phyloP scores from a whole-genome alignment of 306 rosid species.

The Luffa aegyptiaca region DNA sequence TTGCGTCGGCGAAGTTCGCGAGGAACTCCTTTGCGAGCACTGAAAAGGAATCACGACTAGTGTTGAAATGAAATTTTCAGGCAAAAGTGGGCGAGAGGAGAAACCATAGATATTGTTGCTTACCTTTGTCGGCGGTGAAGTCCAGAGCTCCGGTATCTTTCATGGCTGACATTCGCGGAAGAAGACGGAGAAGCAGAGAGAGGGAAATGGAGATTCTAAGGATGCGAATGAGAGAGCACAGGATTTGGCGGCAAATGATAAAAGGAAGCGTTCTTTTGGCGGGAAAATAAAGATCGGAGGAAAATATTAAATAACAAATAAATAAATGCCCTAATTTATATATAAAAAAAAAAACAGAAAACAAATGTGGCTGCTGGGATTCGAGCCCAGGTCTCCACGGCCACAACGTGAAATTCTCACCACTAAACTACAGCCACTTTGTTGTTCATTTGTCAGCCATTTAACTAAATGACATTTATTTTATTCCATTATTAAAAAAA shows the following conservation, averaged over 20 bases:
- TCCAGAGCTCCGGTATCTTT: constrained; percentile 34
- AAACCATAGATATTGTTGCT: background rate
- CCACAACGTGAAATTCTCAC: constrained; percentile 53
- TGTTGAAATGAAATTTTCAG: background rate
- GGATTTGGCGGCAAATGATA: constrained; percentile 53
- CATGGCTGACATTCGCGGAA: constrained; percentile 26
- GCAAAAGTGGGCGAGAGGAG: background rate
- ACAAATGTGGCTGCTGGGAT: constrained; percentile 41
- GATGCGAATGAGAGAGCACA: background rate
- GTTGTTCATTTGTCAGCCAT: background rate
- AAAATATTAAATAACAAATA: background rate
- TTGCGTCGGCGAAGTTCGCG: constrained; percentile 56
- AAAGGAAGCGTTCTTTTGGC: constrained; percentile 40
- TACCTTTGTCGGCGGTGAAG: constrained; percentile 65
- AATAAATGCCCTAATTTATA: background rate
- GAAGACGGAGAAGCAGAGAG: background rate
- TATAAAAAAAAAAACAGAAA: no score
- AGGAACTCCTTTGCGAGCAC: constrained; percentile 73
- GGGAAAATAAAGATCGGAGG: constrained; percentile 35
- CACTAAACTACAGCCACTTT: constrained; percentile 55
- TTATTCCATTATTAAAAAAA: no score
- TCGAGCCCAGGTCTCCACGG: constrained; percentile 70
- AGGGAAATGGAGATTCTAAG: constrained; percentile 8
- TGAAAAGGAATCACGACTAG: constrained; percentile 13
- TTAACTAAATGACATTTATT: no score